Evolutionary conservation across 345 rosid genomes (phyloP).

Genomic region (Erodium maritimum): DNA sequence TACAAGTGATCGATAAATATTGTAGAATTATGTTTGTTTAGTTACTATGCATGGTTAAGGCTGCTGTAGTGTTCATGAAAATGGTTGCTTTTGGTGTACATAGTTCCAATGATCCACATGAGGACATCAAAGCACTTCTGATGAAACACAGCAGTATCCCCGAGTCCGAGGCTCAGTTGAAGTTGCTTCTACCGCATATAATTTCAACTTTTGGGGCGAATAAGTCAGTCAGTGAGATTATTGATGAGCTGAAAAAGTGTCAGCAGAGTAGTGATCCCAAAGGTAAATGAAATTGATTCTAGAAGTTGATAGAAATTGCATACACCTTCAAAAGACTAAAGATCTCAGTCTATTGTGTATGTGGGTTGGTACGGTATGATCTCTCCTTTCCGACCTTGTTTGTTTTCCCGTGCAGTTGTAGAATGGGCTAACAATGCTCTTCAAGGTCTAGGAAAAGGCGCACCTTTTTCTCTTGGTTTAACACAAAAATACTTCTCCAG

Average conservation of each 20-base stretch:
- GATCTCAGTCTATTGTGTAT: not conserved
- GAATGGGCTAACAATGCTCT: conserved; percentile 88
- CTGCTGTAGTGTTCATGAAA: not conserved
- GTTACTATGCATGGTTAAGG: not conserved
- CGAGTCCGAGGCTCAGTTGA: conserved; percentile 49
- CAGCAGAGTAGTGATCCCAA: conserved; percentile 46
- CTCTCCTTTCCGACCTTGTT: not conserved
- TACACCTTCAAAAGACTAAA: not conserved
- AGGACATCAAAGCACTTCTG: conserved; percentile 40
- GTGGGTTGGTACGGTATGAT: not conserved
- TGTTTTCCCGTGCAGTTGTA: conserved; percentile 28
- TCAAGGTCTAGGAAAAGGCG: conserved; percentile 70
- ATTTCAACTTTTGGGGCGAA: conserved; percentile 45
- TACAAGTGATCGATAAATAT: not conserved
- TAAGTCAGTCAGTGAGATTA: conserved; percentile 52
- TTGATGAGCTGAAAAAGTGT: conserved; percentile 52
- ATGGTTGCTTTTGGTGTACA: conserved; percentile 3
- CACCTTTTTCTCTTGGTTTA: conserved; percentile 85
- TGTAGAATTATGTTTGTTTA: not conserved
- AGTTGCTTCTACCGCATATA: conserved; percentile 60
- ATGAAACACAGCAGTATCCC: conserved; percentile 44
- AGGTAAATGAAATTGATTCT: conserved; percentile 27
- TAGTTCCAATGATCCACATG: conserved; percentile 67
- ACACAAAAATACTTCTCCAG: conserved; percentile 57
- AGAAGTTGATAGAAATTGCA: not conserved